These are phyloP conservation scores for Cladophialophora immunda DNA, from an alignment of 2,329 filamentous ascomycete species.

Conservation along the genomic window DNA sequence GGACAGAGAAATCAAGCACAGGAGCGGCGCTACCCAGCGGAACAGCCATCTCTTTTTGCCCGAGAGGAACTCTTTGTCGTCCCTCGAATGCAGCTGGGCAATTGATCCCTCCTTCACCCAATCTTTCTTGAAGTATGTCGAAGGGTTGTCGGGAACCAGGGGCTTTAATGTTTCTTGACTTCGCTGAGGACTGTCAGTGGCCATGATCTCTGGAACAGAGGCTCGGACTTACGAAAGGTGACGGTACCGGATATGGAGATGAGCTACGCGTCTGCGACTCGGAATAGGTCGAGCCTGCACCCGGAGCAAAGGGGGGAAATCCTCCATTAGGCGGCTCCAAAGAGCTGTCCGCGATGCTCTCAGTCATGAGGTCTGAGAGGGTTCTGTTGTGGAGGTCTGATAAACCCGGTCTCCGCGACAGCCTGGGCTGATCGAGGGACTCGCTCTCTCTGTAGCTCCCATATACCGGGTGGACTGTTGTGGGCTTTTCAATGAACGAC, in stretches of 20 bases:
- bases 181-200: conserved; percentile 42
- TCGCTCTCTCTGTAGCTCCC: conserved; percentile 31
- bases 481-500: conserved; percentile 29
- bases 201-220: conserved; percentile 12
- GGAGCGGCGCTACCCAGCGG: conserved; percentile 45
- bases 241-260: conserved; percentile 44
- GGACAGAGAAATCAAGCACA: conserved; percentile 47
- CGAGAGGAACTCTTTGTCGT: conserved; percentile 49
- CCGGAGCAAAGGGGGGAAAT: conserved; percentile 34
- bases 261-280: conserved; percentile 39
- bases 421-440: conserved; percentile 18
- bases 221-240: conserved; percentile 44
- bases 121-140: conserved; percentile 46
- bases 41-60: conserved; percentile 50
- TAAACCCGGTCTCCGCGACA: conserved; percentile 19
- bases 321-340: conserved; percentile 23
- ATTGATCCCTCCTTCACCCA: conserved; percentile 51
- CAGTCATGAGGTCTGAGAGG: conserved; percentile 33
- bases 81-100: conserved; percentile 47
- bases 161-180: conserved; percentile 48
- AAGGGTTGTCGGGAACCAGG: conserved; percentile 44
- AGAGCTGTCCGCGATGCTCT: conserved; percentile 29
- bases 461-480: conserved; percentile 32
- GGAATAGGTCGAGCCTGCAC: conserved; percentile 33
- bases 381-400: conserved; percentile 33